Evolutionary conservation across 768 basidiomycete species (phyloP), one percentile per base, ranked within the genome.

Genomic region (Tylopilus rubrobrunneus): DNA sequence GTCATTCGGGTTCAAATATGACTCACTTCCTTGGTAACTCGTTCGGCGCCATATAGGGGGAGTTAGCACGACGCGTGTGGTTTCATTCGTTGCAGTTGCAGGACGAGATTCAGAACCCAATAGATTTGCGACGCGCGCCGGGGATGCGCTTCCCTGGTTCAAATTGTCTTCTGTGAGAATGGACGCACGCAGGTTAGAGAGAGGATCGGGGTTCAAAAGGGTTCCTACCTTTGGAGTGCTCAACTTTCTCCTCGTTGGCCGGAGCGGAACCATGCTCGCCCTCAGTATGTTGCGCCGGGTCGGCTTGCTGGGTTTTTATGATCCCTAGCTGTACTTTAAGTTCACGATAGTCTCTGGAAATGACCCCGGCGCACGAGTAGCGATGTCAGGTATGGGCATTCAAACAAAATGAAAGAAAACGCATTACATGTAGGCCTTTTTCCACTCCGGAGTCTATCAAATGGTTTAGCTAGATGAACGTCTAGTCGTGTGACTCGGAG

Each of bases 371-470:
- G 9, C 2, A 31, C 15, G 43, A 46, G n/a, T 11, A 5, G 5
- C 10, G 12, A 43, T 6, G 55, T 53, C 27, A 59, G 57, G 17
- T 4, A 19, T 14, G 17, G 10, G 17, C 6, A 29, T 14, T 29
- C 29, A 11, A 31, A 31, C 31, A 31, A 31, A 8, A 31, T 31
- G 31, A 31, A 31, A n/a, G 9, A 45, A 19, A 21, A 12, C 12
- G 14, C 50, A 37, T 51, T 57, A 69, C 68, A 71, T 71, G 46
- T 71, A 69, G 14, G 70, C 70, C 37, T 59, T 68, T 47, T 66
- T 63, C 70, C 68, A 91, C 70, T 90, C 88, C 2, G 87, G 84
- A 33, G 78, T 83, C 89, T 89, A 45, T 7, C 14, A 50, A 49
- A 10, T 49, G n/a, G 2, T 44, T 57, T 43, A 52, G 31, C 31